Evolutionary conservation across 768 basidiomycete species (phyloP), one percentile per base, ranked within the genome.

Genomic region (Sporobolomyces roseus): DNA sequence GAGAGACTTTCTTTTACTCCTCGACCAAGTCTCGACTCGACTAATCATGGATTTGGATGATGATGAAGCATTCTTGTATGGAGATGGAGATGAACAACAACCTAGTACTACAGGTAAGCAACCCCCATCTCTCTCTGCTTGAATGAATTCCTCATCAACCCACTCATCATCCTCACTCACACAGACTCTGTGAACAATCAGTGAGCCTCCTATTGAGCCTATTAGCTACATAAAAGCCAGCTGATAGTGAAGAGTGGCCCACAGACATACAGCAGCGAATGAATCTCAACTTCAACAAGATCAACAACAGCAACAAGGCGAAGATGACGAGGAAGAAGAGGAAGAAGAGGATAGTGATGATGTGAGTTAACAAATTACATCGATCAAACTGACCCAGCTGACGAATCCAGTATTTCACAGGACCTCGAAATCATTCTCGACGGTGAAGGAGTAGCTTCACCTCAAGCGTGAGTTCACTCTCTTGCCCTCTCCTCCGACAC

Each of bases 341-440:
- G 77, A 75, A 30, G 75, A 75, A 4, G 74, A 75, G 10, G 80
- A 80, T 52, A 81, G 81, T 45, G 83, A 83, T 8, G 83, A 83
- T 33, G 83, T 72, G 80, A 70, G 86, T 21, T 86, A 71, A 41
- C 55, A 30, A 53, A 46, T 53, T n/a, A n/a, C n/a, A n/a, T n/a
- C n/a, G n/a, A n/a, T n/a, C 17, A 17, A 41, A 41, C 38, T 17
- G 38, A 41, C 10, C 38, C 38, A 41, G 38, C 10, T 41, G n/a
- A 41, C 38, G 38, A 41, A 17, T 41, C 38, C 38, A 41, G 9
- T 17, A 23, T 13, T 62, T 46, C 41, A 36, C 73, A 91, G 88
- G 87, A 94, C 77, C 83, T 94, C 70, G 92, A 94, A 81, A 89
- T 94, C 73, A 91, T 94, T 62, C 87, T 91, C 85, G 90, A 94